Conservation (phyloP, 2,329 filamentous ascomycete genomes). For the Sporothrix globosa region DNA sequence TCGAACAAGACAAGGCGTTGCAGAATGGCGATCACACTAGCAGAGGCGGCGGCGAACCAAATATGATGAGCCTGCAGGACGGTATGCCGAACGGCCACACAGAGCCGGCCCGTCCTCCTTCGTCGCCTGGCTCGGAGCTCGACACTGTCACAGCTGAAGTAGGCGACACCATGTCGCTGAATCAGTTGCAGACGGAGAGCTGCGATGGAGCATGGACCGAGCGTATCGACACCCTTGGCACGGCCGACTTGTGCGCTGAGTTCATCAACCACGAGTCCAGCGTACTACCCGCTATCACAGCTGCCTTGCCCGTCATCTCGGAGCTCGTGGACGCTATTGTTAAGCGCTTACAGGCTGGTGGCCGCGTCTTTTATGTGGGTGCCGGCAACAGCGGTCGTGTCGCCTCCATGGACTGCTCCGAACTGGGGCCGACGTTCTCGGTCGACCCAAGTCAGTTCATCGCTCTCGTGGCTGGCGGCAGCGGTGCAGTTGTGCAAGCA, state of each 20-base stretch:
- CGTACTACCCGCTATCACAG: slow-evolving; percentile 41
- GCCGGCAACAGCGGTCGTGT: slow-evolving; percentile 51
- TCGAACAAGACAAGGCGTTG: background rate
- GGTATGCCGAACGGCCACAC: background rate
- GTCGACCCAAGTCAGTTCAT: slow-evolving; percentile 46
- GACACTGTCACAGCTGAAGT: background rate
- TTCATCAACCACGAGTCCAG: slow-evolving; percentile 44
- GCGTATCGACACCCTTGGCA: slow-evolving; percentile 29
- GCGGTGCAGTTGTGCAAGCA: slow-evolving; percentile 46
- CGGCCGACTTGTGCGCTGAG: slow-evolving; percentile 29
- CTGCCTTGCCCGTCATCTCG: slow-evolving; percentile 43
- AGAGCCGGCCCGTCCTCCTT: slow-evolving; percentile 5
- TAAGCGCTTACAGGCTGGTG: slow-evolving; percentile 42
- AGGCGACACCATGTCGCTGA: slow-evolving; percentile 9
- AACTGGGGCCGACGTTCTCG: slow-evolving; percentile 49
- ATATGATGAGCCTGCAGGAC: background rate
- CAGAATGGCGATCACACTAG: background rate
- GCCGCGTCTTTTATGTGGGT: slow-evolving; percentile 47
- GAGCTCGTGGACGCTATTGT: slow-evolving; percentile 43
- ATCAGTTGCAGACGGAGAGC: slow-evolving; percentile 29
- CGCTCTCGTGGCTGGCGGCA: slow-evolving; percentile 48
- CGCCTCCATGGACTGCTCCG: slow-evolving; percentile 45
- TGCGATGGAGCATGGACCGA: slow-evolving; percentile 25
- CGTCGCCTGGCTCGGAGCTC: background rate
- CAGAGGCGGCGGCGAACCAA: background rate